phyloP scores from a whole-genome alignment of 257 asterid species.

The Osmanthus fragrans region DNA sequence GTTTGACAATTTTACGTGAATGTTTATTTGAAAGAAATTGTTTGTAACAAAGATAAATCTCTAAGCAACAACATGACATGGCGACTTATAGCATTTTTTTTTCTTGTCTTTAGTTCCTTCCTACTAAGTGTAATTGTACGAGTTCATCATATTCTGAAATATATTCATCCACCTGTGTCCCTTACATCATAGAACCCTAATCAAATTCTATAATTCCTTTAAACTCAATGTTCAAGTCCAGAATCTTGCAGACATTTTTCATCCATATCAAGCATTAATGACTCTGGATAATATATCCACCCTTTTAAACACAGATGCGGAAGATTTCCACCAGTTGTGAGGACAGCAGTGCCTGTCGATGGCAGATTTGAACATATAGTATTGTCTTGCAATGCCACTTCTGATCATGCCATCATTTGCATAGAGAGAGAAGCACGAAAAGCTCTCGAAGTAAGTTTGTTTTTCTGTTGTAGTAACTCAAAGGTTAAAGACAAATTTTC shows the following conservation, averaged over 20 bases:
- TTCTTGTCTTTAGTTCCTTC: not conserved
- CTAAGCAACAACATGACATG: not conserved
- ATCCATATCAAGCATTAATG: not conserved
- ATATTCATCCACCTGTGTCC: not conserved
- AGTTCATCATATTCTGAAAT: not conserved
- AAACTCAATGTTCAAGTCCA: not conserved
- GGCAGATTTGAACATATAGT: conserved; percentile 95
- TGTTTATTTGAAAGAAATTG: not conserved
- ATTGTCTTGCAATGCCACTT: conserved; percentile 85
- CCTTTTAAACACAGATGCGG: conserved; percentile 53
- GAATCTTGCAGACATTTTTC: not conserved
- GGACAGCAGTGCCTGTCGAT: conserved; percentile 92
- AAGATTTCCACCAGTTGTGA: conserved; percentile 80
- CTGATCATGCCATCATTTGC: conserved; percentile 86
- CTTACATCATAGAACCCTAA: not conserved
- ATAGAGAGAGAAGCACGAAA: conserved; percentile 74
- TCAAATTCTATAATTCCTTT: not conserved
- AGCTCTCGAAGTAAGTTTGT: conserved; percentile 66
- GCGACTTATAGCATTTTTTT: not conserved
- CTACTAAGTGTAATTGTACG: not conserved
- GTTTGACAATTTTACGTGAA: not conserved
- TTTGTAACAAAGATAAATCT: not conserved
- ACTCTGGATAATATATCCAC: conserved; percentile 12
- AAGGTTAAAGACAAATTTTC: not conserved
- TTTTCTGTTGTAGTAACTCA: not conserved